Conservation (phyloP, 2,329 filamentous ascomycete species). For the Penicillium sp. region DNA sequence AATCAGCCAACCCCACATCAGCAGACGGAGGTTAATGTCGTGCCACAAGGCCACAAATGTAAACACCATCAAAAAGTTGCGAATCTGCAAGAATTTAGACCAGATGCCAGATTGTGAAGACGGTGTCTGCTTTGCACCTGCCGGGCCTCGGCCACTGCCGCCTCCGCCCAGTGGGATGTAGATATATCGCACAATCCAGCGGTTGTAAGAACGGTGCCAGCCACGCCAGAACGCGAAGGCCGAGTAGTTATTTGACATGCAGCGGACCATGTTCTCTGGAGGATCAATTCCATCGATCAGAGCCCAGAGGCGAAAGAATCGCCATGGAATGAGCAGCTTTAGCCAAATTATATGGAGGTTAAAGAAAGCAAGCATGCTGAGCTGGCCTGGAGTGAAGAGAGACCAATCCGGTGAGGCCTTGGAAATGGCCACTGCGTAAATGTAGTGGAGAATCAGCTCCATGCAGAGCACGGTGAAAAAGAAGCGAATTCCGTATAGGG, state of each 20-base stretch:
- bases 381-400: conserved; percentile 80
- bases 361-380: conserved; percentile 89
- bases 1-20: conserved; percentile 97
- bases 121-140: conserved; percentile 45
- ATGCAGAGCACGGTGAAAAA: conserved; percentile 77
- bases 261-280: conserved; percentile 97
- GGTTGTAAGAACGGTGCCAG: conserved; percentile 95
- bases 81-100: conserved; percentile 59
- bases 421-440: conserved; percentile 91
- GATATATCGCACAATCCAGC: conserved; percentile 91
- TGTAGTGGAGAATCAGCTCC: conserved; percentile 87
- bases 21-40: conserved; percentile 84
- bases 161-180: conserved; percentile 86
- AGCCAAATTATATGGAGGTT: conserved; percentile 98
- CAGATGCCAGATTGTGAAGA: conserved; percentile 39
- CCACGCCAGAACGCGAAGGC: conserved; percentile 90
- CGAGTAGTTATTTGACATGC: conserved; percentile 92
- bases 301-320: conserved; percentile 97
- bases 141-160: conserved; percentile 31
- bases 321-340: conserved; percentile 93
- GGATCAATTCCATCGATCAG: conserved; percentile 89
- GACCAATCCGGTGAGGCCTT: conserved; percentile 78
- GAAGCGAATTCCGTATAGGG: conserved; percentile 83
- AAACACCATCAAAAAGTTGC: conserved; percentile 83
- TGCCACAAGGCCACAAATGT: conserved; percentile 98